phyloP scores from a whole-genome alignment of 495 filamentous ascomycete species.

The Aspergillus mulundensis region DNA sequence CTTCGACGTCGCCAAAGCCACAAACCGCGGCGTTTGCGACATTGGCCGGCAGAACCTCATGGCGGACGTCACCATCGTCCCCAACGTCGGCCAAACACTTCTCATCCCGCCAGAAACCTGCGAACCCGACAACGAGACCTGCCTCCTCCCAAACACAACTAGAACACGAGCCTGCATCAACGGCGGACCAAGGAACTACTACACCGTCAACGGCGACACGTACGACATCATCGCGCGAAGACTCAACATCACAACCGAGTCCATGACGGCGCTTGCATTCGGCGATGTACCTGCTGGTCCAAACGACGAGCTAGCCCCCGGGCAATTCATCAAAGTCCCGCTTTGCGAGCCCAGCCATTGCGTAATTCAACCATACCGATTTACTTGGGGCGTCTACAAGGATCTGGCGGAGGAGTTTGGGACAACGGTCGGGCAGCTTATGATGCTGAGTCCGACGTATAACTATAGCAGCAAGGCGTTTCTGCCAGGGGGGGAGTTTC shows the following conservation, averaged over 20 bases:
- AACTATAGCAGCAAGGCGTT: constrained; percentile 1
- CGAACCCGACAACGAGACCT: constrained; percentile 12
- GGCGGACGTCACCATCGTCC: constrained; percentile 15
- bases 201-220: constrained; percentile 18
- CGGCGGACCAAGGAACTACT: constrained; percentile 16
- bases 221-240: constrained; percentile 5
- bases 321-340: constrained; percentile 15
- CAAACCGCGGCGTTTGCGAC: constrained; percentile 16
- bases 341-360: constrained; percentile 12
- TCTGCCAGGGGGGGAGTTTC: background rate
- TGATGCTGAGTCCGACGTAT: constrained; percentile 16
- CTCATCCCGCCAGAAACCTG: constrained; percentile 13
- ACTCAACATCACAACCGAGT: constrained; percentile 13
- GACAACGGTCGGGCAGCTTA: constrained; percentile 12
- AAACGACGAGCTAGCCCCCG: constrained; percentile 1
- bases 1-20: constrained; percentile 8
- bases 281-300: background rate
- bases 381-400: constrained; percentile 16
- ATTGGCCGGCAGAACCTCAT: constrained; percentile 19
- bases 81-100: constrained; percentile 6
- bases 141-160: constrained; percentile 1
- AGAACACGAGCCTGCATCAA: constrained; percentile 7
- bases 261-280: background rate
- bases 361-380: constrained; percentile 5
- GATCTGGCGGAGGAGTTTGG: constrained; percentile 11